Conservation (phyloP, 768 basidiomycete genomes). For the Chlorophyllum brunneum region DNA sequence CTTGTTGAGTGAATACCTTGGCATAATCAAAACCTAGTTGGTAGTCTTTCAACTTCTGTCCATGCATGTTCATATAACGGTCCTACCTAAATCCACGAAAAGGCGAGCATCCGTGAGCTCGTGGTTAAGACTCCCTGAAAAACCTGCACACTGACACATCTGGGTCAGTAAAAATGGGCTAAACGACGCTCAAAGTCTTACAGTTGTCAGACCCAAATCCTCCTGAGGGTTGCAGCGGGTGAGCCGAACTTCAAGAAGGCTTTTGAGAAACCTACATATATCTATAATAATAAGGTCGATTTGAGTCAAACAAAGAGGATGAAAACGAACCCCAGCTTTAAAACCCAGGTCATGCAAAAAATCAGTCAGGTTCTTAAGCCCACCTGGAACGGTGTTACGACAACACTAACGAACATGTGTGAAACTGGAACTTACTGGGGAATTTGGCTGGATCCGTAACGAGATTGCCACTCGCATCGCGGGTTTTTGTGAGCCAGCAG, state of each 20-base stretch:
- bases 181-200: conserved; percentile 2
- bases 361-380: conserved; percentile 22
- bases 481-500: conserved; percentile 22
- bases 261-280: conserved; percentile 17
- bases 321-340: conserved; percentile 21
- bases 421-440: conserved; percentile 12
- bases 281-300: conserved; percentile 5
- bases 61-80: not conserved
- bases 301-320: too few species aligned
- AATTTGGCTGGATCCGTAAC: conserved; percentile 20
- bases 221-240: conserved; percentile 13
- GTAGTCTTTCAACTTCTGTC: not conserved
- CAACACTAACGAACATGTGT: too few species aligned
- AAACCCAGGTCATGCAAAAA: conserved; percentile 22
- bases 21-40: conserved; percentile 21
- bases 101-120: conserved; percentile 23
- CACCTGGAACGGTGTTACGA: not conserved
- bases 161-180: not conserved
- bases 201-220: conserved; percentile 22
- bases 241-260: not conserved
- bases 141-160: conserved; percentile 19
- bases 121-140: conserved; percentile 23
- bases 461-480: conserved; percentile 18
- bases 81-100: conserved; percentile 22
- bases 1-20: conserved; percentile 14